phyloP scores from a whole-genome alignment of 352 stramenopile species.

The Pythium chondricola region DNA sequence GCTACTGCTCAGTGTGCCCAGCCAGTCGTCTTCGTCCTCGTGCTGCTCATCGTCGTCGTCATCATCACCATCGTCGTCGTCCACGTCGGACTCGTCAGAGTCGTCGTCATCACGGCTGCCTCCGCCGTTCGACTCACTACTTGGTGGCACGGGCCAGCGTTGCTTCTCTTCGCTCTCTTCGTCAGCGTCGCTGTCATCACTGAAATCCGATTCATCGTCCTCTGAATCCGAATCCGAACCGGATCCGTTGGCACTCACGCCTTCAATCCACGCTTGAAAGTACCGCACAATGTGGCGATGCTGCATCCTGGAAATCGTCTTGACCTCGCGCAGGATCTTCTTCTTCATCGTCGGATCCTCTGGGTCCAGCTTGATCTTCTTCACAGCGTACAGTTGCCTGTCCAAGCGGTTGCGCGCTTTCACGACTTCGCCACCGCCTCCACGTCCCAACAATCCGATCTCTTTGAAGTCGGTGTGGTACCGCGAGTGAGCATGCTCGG shows the following conservation, averaged over 20 bases:
- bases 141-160: background rate
- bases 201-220: conserved; percentile 29
- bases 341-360: conserved; percentile 91
- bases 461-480: conserved; percentile 86
- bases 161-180: background rate
- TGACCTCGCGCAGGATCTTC: conserved; percentile 94
- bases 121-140: conserved; percentile 2
- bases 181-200: conserved; percentile 14
- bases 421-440: conserved; percentile 78
- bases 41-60: conserved; percentile 27
- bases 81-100: conserved; percentile 30
- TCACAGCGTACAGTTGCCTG: conserved; percentile 79
- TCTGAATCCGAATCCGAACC: conserved; percentile 13
- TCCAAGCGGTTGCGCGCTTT: conserved; percentile 81
- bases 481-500: conserved; percentile 55
- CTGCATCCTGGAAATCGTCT: conserved; percentile 94
- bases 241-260: conserved; percentile 35
- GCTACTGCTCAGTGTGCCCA: conserved; percentile 60
- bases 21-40: conserved; percentile 80
- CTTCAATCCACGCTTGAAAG: conserved; percentile 87
- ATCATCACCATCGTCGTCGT: conserved; percentile 51
- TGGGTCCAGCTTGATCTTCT: conserved; percentile 82
- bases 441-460: conserved; percentile 71
- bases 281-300: conserved; percentile 96
- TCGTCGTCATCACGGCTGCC: conserved; percentile 15